Conservation (phyloP, 2,329 filamentous ascomycete genomes). For the Aspergillus niger region DNA sequence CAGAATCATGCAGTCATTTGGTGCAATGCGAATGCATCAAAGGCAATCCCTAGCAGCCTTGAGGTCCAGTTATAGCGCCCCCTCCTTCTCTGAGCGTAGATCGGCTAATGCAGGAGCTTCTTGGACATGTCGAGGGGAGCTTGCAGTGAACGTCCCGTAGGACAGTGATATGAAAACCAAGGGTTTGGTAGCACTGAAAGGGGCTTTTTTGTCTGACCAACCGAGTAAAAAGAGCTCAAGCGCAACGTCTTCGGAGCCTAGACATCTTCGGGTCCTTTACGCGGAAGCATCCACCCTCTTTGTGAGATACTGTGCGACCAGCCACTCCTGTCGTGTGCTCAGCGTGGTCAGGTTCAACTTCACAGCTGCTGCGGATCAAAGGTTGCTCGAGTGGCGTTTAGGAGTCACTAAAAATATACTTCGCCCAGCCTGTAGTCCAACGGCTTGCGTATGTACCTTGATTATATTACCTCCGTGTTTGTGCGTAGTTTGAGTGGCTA, state of each 20-base stretch:
- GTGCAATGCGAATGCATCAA: no score
- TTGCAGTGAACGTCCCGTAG: neutral
- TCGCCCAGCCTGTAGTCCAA: neutral
- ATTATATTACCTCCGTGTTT: neutral
- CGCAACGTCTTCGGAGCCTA: neutral
- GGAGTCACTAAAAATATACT: neutral
- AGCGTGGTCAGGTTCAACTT: neutral
- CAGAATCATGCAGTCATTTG: no score
- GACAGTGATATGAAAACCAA: neutral
- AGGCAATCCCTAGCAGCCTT: no score
- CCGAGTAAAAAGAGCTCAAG: neutral
- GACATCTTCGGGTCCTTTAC: neutral
- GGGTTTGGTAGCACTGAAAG: neutral
- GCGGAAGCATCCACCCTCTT: neutral
- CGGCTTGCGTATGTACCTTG: neutral
- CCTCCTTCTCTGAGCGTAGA: no score
- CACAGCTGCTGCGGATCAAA: neutral
- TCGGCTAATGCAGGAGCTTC: no score
- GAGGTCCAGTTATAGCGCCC: neutral
- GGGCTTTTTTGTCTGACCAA: neutral
- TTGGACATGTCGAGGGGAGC: no score
- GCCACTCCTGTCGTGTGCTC: neutral
- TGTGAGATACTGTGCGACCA: neutral
- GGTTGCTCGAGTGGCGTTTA: neutral
- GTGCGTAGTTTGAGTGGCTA: neutral